A percentile compares a stretch with the other conserved stretches of the same genome.
phyloP scores from a whole-genome alignment of 805 yeast species.

The Diddensiella santjacobensis region DNA sequence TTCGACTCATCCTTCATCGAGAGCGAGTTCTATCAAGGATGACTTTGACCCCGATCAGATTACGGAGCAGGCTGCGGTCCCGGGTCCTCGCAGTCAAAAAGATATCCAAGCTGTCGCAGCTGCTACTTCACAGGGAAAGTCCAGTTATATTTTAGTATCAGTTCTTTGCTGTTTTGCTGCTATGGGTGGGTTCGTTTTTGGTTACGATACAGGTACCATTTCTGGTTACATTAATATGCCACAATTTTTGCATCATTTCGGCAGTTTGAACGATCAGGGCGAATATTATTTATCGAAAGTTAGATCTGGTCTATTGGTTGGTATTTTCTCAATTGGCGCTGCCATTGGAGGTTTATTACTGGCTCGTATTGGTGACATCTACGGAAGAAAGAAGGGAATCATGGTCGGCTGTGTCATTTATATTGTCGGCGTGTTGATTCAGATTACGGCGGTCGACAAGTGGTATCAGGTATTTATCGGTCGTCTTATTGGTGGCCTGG shows the following conservation, averaged over 20 bases:
- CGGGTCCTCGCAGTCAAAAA: neutral
- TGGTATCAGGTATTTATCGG: constrained; percentile 56
- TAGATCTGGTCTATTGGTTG: constrained; percentile 64
- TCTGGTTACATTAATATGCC: constrained; percentile 62
- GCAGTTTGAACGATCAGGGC: constrained; percentile 37
- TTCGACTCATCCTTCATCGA: constrained; percentile 3
- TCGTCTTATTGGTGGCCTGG: constrained; percentile 67
- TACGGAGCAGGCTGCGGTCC: neutral
- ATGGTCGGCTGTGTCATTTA: constrained; percentile 44
- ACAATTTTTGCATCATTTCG: constrained; percentile 48
- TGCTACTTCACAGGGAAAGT: constrained; percentile 3
- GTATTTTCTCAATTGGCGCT: constrained; percentile 70
- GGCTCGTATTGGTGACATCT: constrained; percentile 45
- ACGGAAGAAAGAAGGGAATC: constrained; percentile 46
- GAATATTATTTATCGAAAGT: constrained; percentile 43
- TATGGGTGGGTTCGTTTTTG: constrained; percentile 63
- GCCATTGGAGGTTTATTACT: constrained; percentile 62
- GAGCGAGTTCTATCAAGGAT: constrained; percentile 4
- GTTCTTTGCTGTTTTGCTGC: constrained; percentile 50
- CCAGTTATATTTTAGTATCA: constrained; percentile 14
- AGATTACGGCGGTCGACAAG: constrained; percentile 40
- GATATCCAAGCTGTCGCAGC: constrained; percentile 5
- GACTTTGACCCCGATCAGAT: constrained; percentile 1
- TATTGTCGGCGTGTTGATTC: constrained; percentile 51
- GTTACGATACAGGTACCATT: constrained; percentile 67